Percentiles rank a stretch among this genome's conserved stretches.
Evolutionary conservation across 306 rosid genomes (phyloP).

Genomic region (Gastrolobium bilobum): DNA sequence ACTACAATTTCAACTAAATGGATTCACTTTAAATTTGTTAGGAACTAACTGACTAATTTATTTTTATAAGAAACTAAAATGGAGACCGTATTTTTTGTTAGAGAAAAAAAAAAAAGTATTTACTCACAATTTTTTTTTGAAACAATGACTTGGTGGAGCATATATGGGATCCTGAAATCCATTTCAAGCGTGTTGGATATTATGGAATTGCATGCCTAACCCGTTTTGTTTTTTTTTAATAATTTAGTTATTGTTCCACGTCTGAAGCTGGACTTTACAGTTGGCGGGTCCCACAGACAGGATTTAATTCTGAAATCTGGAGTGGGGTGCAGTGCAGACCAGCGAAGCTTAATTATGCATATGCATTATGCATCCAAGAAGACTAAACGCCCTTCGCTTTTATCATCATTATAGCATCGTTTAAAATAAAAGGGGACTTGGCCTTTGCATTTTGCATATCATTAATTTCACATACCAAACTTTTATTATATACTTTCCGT

Average conservation of each 20-base stretch:
- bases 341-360: constrained; percentile 25
- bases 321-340: constrained; percentile 38
- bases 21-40: too few species aligned
- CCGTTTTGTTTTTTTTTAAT: not conserved
- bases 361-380: not conserved
- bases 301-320: constrained; percentile 41
- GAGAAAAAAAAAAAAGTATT: too few species aligned
- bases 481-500: too few species aligned
- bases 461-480: too few species aligned
- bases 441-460: not conserved
- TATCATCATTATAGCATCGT: constrained; percentile 5
- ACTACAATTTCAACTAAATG: too few species aligned
- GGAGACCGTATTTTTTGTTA: too few species aligned
- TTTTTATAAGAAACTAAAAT: too few species aligned
- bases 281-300: constrained; percentile 43
- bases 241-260: constrained; percentile 21
- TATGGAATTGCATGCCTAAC: constrained; percentile 12
- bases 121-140: too few species aligned
- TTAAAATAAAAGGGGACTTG: constrained; percentile 1
- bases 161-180: not conserved
- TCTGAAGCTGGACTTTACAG: constrained; percentile 43
- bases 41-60: too few species aligned
- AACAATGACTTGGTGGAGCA: not conserved
- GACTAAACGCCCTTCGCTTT: constrained; percentile 23
- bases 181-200: constrained; percentile 20